Evolutionary conservation across 2,329 filamentous ascomycete genomes (phyloP).

Genomic region (Beauveria pseudobassiana): DNA sequence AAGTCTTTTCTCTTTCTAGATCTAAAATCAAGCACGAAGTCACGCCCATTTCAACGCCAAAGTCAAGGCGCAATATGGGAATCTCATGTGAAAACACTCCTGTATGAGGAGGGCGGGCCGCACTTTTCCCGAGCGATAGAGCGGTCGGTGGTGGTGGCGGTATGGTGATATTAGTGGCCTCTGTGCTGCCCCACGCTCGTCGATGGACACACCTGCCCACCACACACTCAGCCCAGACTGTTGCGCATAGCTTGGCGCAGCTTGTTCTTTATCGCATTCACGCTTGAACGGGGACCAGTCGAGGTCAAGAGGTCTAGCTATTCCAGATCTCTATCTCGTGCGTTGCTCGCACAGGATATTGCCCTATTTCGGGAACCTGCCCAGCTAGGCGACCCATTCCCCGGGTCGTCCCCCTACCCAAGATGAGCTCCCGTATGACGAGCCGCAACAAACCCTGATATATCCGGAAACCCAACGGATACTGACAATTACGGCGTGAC

Average conservation of each 20-base stretch:
- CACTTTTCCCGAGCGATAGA: slow-evolving; percentile 8
- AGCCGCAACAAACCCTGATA: slow-evolving; percentile 11
- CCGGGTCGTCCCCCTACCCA: slow-evolving; percentile 24
- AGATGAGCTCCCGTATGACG: slow-evolving; percentile 34
- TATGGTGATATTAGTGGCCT: slow-evolving; percentile 2
- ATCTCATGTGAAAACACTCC: not conserved
- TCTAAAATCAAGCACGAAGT: not conserved
- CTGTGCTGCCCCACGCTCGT: slow-evolving; percentile 9
- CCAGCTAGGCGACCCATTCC: slow-evolving; percentile 23
- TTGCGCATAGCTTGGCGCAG: slow-evolving; percentile 9
- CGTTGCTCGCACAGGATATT: not conserved
- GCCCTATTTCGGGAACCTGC: not conserved
- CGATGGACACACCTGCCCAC: not conserved
- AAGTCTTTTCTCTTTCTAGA: too few relatives aligned
- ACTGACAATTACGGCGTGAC: slow-evolving; percentile 15
- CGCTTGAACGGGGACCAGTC: not conserved
- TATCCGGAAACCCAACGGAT: not conserved
- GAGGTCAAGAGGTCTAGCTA: not conserved
- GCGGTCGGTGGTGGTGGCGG: not conserved
- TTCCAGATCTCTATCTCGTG: not conserved
- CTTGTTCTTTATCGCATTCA: not conserved
- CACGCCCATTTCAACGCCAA: not conserved
- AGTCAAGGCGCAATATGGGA: not conserved
- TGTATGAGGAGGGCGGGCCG: slow-evolving; percentile 1
- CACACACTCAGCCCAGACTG: slow-evolving; percentile 1